These are phyloP conservation scores for Colletotrichum sp. DNA, from an alignment of 2,329 filamentous ascomycete species.

Conservation along the genomic window DNA sequence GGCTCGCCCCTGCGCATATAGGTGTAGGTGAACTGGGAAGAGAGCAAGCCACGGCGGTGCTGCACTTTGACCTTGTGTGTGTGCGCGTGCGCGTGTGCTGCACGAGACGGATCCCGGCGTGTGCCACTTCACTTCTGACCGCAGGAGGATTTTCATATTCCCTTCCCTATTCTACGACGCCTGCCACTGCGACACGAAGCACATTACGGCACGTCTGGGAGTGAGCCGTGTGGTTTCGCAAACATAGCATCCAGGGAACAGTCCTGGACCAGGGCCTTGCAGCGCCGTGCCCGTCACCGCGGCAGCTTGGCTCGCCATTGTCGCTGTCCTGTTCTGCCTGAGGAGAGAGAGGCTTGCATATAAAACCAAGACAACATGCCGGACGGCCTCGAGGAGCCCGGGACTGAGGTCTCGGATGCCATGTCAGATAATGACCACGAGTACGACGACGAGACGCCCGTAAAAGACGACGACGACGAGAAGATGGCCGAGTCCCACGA, in stretches of 20 bases:
- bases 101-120: conserved; percentile 9
- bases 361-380: conserved; percentile 63
- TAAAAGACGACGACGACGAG: conserved; percentile 52
- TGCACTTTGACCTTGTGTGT: neutral
- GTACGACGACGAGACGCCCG: conserved; percentile 51
- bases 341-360: conserved; percentile 38
- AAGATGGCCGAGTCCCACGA: conserved; percentile 54
- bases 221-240: conserved; percentile 21
- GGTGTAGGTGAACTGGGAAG: conserved; percentile 24
- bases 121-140: conserved; percentile 8
- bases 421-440: conserved; percentile 67
- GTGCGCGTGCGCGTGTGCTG: neutral
- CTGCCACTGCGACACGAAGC: conserved; percentile 6
- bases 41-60: neutral
- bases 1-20: conserved; percentile 23
- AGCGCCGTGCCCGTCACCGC: conserved; percentile 35
- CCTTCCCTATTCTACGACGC: conserved; percentile 14
- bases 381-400: conserved; percentile 57
- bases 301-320: conserved; percentile 17
- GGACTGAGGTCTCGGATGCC: conserved; percentile 61
- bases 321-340: neutral
- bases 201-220: conserved; percentile 3
- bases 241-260: neutral
- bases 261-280: conserved; percentile 31
- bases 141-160: conserved; percentile 11